Evolutionary conservation across 1,139 yeast species (phyloP).

Genomic region (Meyerozyma smithsonii): DNA sequence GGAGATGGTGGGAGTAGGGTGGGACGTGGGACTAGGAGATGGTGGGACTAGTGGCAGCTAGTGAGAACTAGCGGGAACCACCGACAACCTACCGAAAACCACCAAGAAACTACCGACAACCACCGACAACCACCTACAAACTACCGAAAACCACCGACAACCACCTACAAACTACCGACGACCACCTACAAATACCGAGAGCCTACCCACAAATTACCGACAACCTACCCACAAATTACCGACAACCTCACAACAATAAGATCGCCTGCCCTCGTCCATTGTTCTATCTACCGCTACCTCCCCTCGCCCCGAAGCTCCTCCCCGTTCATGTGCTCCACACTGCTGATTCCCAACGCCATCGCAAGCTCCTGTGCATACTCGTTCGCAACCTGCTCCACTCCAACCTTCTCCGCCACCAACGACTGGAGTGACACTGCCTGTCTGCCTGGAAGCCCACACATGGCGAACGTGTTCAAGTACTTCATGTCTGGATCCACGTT

Average conservation of each 20-base stretch:
- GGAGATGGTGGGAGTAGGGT: neutral
- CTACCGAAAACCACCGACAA: too few species aligned
- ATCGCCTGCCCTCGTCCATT: neutral
- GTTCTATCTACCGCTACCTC: neutral
- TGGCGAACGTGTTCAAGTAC: conserved; percentile 64
- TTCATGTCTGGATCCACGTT: conserved; percentile 72
- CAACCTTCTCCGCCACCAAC: conserved; percentile 12
- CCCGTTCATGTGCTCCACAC: conserved; percentile 42
- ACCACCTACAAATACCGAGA: too few species aligned
- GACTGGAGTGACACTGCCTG: conserved; percentile 33
- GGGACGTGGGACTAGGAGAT: neutral
- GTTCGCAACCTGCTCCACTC: conserved; percentile 43
- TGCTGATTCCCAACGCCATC: conserved; percentile 37
- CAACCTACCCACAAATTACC: too few species aligned
- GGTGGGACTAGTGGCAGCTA: too few species aligned
- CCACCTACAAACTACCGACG: too few species aligned
- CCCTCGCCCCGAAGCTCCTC: conserved; percentile 14
- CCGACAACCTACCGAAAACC: too few species aligned
- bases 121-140: too few species aligned
- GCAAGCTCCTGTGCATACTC: conserved; percentile 53
- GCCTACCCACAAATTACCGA: too few species aligned
- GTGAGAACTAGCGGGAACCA: too few species aligned
- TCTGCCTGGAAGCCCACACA: conserved; percentile 79
- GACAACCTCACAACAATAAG: neutral
- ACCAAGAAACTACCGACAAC: too few species aligned